phyloP scores from a whole-genome alignment of 768 basidiomycete genomes.

The Leccinum broughii region DNA sequence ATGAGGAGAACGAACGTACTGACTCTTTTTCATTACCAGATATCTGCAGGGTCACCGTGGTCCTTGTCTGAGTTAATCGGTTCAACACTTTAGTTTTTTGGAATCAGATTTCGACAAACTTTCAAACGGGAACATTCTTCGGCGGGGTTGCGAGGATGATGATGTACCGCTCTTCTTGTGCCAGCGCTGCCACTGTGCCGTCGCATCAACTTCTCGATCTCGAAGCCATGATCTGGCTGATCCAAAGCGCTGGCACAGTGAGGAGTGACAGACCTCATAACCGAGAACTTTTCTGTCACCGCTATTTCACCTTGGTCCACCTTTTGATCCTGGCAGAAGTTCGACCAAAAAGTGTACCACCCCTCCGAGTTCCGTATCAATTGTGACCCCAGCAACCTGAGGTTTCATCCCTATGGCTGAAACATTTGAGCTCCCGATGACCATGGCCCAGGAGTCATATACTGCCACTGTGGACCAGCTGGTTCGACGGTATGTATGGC shows the following conservation, averaged over 20 bases:
- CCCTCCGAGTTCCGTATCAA: background rate
- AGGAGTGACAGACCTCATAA: background rate
- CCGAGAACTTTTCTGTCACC: background rate
- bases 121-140: no score
- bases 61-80: no score
- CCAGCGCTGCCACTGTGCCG: background rate
- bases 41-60: no score
- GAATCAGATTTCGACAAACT: no score
- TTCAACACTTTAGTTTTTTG: no score
- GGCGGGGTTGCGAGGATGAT: no score
- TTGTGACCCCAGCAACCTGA: background rate
- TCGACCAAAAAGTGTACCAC: background rate
- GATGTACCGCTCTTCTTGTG: no score
- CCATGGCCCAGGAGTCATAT: conserved; percentile 2
- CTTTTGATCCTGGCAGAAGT: background rate
- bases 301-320: background rate
- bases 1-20: no score
- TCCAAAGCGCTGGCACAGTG: background rate
- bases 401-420: background rate
- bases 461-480: background rate
- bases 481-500: background rate
- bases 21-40: no score
- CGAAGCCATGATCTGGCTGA: background rate
- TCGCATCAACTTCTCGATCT: background rate
- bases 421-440: background rate